Percentiles rank a stretch among this genome's conserved stretches.
Conservation (phyloP, 2,329 filamentous ascomycete genomes). For the Aspergillus uvarum region DNA sequence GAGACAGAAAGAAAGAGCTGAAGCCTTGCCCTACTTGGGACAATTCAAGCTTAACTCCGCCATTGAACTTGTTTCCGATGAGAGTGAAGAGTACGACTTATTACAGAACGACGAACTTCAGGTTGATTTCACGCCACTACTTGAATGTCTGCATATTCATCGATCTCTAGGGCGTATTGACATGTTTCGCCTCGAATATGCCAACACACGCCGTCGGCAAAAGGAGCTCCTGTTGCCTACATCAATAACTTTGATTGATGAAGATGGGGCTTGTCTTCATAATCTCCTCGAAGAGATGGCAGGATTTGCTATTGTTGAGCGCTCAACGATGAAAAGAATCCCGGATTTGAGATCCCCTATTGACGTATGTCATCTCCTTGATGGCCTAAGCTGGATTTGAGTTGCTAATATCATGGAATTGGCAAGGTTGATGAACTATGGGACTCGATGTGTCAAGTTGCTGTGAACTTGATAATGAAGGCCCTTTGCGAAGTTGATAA, state of each 20-base stretch:
- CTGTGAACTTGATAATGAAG: constrained; percentile 77
- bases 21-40: constrained; percentile 70
- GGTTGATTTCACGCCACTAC: constrained; percentile 90
- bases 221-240: constrained; percentile 84
- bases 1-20: constrained; percentile 78
- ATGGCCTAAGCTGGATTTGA: not conserved
- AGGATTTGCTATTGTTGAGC: constrained; percentile 95
- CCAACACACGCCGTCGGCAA: constrained; percentile 83
- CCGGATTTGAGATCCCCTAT: constrained; percentile 77
- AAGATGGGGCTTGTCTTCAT: constrained; percentile 83
- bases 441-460: constrained; percentile 94
- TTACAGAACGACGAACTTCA: constrained; percentile 92
- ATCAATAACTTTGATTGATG: constrained; percentile 72
- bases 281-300: constrained; percentile 90
- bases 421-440: constrained; percentile 88
- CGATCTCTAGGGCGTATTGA: constrained; percentile 90
- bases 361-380: constrained; percentile 60
- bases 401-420: constrained; percentile 15
- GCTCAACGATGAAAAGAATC: constrained; percentile 83
- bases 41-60: constrained; percentile 93
- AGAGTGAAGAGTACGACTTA: constrained; percentile 92
- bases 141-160: constrained; percentile 94
- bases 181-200: constrained; percentile 86
- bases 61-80: constrained; percentile 92
- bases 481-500: constrained; percentile 78